Conservation (phyloP, 2,329 filamentous ascomycete species). For the Bertia moriformis region DNA sequence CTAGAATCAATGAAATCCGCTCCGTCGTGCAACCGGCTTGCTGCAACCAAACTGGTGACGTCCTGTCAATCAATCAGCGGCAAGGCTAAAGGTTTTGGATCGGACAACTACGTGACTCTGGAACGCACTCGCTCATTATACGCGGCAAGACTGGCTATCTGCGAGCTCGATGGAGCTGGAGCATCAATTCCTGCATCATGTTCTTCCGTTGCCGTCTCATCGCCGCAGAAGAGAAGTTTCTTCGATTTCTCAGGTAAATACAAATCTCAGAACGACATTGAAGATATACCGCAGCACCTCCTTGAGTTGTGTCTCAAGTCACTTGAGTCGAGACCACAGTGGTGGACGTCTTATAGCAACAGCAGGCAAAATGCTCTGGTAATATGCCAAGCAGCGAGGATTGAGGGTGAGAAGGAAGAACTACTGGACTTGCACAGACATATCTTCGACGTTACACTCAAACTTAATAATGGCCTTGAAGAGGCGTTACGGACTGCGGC, state of each 20-base stretch:
- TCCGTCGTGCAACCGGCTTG: background rate
- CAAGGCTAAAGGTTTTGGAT: slow-evolving; percentile 3
- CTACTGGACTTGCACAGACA: background rate
- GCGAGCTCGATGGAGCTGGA: slow-evolving; percentile 35
- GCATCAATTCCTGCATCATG: slow-evolving; percentile 31
- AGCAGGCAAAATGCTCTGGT: slow-evolving; percentile 38
- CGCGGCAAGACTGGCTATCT: slow-evolving; percentile 42
- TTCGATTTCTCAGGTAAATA: background rate
- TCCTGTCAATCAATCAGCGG: background rate
- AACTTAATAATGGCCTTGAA: background rate
- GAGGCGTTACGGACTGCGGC: background rate
- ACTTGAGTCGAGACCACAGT: slow-evolving; percentile 33
- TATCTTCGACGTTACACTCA: background rate
- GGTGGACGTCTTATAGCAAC: slow-evolving; percentile 49
- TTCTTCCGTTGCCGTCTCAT: slow-evolving; percentile 23
- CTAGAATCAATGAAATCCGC: background rate
- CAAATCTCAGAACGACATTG: background rate
- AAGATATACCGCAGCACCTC: slow-evolving; percentile 3
- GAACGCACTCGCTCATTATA: slow-evolving; percentile 34
- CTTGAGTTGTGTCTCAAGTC: slow-evolving; percentile 31
- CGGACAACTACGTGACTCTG: slow-evolving; percentile 13
- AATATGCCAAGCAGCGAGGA: slow-evolving; percentile 40
- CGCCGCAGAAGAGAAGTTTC: slow-evolving; percentile 10
- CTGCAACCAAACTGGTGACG: background rate
- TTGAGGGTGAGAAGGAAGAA: slow-evolving; percentile 28